Conservation (phyloP, 2,329 filamentous ascomycete species). For the Trichoderma koningii region DNA sequence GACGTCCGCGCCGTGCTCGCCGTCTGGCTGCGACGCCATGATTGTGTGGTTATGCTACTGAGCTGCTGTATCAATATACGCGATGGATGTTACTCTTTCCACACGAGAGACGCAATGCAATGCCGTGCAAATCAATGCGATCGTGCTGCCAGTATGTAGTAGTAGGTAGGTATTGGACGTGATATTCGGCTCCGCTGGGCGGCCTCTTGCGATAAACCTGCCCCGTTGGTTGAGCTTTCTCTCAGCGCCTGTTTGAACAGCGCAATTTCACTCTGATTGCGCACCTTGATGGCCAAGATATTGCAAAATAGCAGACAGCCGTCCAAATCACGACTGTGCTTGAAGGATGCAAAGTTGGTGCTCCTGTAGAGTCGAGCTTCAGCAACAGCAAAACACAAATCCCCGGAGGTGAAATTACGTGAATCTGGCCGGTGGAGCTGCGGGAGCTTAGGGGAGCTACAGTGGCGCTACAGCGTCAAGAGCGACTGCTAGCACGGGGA, state of each 20-base stretch:
- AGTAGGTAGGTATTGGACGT: not conserved
- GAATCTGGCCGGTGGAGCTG: constrained; percentile 15
- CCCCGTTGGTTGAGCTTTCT: not conserved
- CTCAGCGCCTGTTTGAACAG: not conserved
- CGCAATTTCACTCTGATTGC: not conserved
- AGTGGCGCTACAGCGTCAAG: not conserved
- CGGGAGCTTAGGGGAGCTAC: constrained; percentile 23
- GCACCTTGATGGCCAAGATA: not conserved
- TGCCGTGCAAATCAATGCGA: not conserved
- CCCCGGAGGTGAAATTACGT: not conserved
- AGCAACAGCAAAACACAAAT: constrained; percentile 1
- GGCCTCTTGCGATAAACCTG: constrained; percentile 16
- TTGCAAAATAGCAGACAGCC: not conserved
- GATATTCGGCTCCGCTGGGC: constrained; percentile 8
- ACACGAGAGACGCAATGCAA: not conserved
- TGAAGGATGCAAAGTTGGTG: constrained; percentile 16
- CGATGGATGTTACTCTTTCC: not conserved
- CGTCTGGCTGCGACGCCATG: constrained; percentile 33
- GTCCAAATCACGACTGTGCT: not conserved
- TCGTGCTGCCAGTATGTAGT: not conserved
- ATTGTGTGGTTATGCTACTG: not conserved
- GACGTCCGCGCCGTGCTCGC: constrained; percentile 36
- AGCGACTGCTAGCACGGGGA: constrained; percentile 13
- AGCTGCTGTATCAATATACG: not conserved
- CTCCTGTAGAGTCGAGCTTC: constrained; percentile 1